These are phyloP conservation scores for Apophysomyces elegans DNA, from an alignment of 371 early-diverging fungal genomes.

Conservation along the genomic window DNA sequence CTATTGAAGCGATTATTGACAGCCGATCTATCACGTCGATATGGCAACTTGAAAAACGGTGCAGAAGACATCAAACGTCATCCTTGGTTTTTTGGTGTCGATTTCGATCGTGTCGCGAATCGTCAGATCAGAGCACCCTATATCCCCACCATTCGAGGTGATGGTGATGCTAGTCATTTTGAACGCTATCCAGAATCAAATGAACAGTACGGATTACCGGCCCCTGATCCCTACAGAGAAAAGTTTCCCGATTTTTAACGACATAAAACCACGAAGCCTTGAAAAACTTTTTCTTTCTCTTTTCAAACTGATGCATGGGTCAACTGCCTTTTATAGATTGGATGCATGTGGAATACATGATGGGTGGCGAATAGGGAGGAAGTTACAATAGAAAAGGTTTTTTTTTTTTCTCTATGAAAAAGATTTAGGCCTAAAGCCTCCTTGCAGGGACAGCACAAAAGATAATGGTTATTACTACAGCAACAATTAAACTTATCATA, in stretches of 20 bases:
- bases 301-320: constrained; percentile 4
- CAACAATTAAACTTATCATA: constrained; percentile 26
- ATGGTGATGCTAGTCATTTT: constrained; percentile 95
- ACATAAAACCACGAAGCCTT: not conserved
- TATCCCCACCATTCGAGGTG: constrained; percentile 81
- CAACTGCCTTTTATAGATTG: constrained; percentile 8
- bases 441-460: constrained; percentile 49
- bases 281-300: not conserved
- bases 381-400: not conserved
- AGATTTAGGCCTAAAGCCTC: constrained; percentile 23
- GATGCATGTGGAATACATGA: constrained; percentile 10
- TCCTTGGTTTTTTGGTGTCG: constrained; percentile 93
- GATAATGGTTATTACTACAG: constrained; percentile 41
- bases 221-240: constrained; percentile 31
- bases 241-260: constrained; percentile 38
- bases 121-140: constrained; percentile 89
- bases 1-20: constrained; percentile 87
- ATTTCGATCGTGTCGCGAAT: constrained; percentile 82
- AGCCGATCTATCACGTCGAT: constrained; percentile 88
- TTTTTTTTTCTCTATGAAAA: too few species aligned
- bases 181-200: constrained; percentile 88
- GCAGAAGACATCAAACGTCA: constrained; percentile 92
- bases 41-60: constrained; percentile 91
- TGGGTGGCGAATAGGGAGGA: constrained; percentile 4
- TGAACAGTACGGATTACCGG: constrained; percentile 57